A percentile compares a stretch with the other conserved stretches of the same genome.
Conservation (phyloP, 331 rosid genomes). For the Acacia concinna region DNA sequence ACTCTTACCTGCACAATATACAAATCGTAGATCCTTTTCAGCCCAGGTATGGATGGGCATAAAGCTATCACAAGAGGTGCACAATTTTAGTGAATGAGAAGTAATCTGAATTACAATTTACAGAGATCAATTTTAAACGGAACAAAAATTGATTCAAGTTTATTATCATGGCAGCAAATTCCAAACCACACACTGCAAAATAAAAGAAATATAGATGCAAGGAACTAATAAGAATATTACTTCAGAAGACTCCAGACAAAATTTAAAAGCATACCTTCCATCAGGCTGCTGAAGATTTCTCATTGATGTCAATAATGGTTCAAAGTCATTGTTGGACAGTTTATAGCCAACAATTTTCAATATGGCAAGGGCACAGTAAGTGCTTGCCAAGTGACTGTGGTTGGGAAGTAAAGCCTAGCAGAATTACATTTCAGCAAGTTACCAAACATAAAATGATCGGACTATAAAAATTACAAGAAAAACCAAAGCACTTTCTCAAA, state of each 20-base stretch:
- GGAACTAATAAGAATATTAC: neutral
- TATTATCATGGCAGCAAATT: slow-evolving; percentile 11
- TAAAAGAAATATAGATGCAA: neutral
- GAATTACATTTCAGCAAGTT: neutral
- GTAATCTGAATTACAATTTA: slow-evolving; percentile 15
- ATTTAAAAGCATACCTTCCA: slow-evolving; percentile 70
- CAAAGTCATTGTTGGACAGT: slow-evolving; percentile 57
- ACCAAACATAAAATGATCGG: neutral
- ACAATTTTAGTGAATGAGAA: slow-evolving; percentile 21
- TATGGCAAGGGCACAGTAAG: slow-evolving; percentile 81
- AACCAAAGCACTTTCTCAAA: neutral
- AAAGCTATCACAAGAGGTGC: slow-evolving; percentile 55
- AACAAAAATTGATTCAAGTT: neutral
- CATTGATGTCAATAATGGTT: slow-evolving; percentile 60
- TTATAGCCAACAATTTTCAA: slow-evolving; percentile 78
- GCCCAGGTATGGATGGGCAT: slow-evolving; percentile 85
- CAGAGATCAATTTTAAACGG: neutral
- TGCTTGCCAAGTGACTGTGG: slow-evolving; percentile 86
- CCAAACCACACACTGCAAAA: slow-evolving; percentile 2
- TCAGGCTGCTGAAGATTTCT: slow-evolving; percentile 93
- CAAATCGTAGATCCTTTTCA: slow-evolving; percentile 86
- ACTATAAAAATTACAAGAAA: neutral
- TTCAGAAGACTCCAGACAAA: slow-evolving; percentile 5
- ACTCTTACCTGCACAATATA: slow-evolving; percentile 87
- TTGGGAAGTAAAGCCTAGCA: slow-evolving; percentile 56